Base-by-base conservation (phyloP, 768 basidiomycete genomes). In the Lactarius quietus region DNA sequence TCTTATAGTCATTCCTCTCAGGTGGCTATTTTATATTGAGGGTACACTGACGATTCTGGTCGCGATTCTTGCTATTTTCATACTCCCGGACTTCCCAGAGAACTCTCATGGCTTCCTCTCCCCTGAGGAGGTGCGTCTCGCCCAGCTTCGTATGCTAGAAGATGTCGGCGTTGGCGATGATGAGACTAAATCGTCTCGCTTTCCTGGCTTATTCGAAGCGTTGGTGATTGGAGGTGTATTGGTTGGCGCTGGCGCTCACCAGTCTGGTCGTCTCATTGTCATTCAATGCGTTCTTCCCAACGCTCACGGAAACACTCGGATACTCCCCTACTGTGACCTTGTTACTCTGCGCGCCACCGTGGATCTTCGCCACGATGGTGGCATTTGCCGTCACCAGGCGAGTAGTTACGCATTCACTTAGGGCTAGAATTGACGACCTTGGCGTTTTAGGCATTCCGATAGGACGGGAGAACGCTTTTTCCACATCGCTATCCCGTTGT, bases 211-310 rank as follows among this genome's bases (percentile, higher is more conserved):
- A 3, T 67, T 74, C 10, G 72, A 87, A 67, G 89, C 92, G 14
- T 48, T 91, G 62, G 78, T 23, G 93, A 95, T 71, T 86, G 87
- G 88, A 90, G 87, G 90, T 95, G 43, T 94, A 92, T 88, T 90
- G 84, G 83, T 79, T 95, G 52, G 81, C 88, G 23, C 61, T 91
- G 33, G 81, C 86, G 3, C 73, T 90, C 62, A 83, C 84, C 17
- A 81, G 80, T 69, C 80, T 85, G 76, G 82, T 84, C 39, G 75
- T 88, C 41, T 84, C 88, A 10, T 70, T 92, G 31, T 86, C 85
- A 5, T 93, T 93, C 80, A 88, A 90, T 72, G 86, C 86, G 9
- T 92, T 86, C 74, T 93, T 93, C 77, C 90, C 89, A 7, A 90
- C 92, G 0, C 75, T 94, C 62, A 83, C 83, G 33, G 83, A 81